A percentile compares a stretch with the other conserved stretches of the same genome.
Evolutionary conservation across 345 rosid species (phyloP).

Genomic region (Gossypium longicalyx): DNA sequence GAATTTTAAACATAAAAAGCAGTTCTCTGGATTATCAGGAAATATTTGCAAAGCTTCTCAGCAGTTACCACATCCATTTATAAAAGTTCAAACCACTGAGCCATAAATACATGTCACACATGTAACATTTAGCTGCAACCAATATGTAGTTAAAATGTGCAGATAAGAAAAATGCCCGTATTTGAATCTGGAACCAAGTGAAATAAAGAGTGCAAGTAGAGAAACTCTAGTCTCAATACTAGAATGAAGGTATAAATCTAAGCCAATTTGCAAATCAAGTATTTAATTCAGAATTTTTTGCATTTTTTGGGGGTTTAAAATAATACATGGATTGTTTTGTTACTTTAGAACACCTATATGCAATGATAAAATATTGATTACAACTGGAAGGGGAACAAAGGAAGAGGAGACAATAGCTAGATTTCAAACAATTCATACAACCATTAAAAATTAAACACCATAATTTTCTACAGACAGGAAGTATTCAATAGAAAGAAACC

Average conservation of each 20-base stretch:
- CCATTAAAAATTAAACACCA: background rate
- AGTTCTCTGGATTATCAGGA: constrained; percentile 10
- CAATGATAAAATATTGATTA: background rate
- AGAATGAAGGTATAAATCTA: background rate
- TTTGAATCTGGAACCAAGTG: background rate
- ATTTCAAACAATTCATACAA: background rate
- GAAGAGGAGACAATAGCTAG: background rate
- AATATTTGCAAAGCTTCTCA: constrained; percentile 1
- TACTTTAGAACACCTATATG: background rate
- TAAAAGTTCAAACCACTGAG: background rate
- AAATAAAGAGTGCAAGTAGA: background rate
- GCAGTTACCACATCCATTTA: background rate
- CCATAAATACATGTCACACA: background rate
- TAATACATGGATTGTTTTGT: background rate
- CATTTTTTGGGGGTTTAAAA: background rate
- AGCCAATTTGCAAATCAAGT: background rate
- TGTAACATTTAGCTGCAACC: background rate
- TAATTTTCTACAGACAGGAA: background rate
- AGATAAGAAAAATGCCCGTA: background rate
- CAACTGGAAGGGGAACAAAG: background rate
- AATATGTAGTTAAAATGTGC: background rate
- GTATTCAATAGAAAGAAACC: background rate
- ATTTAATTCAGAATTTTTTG: background rate
- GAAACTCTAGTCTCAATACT: background rate
- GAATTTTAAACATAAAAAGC: constrained; percentile 17